Percentiles rank a stretch among this genome's conserved stretches.
Conservation (phyloP, 2,329 filamentous ascomycete species). For the Catunica adiposa region DNA sequence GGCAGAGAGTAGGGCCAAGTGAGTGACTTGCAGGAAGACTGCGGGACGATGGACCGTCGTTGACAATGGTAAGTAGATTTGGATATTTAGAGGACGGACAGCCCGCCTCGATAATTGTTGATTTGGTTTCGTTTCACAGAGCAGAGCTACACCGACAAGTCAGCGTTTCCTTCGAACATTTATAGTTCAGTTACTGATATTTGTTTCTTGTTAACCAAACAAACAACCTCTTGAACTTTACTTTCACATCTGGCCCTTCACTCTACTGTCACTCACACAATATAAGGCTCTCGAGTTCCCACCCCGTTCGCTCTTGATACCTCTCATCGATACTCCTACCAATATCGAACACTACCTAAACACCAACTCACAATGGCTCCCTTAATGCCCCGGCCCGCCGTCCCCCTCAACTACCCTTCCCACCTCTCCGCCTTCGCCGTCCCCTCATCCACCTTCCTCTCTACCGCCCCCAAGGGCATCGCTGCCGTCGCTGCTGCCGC, state of each 20-base stretch:
- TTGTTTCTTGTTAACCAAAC: too few relatives aligned
- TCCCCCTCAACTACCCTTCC: slow-evolving; percentile 14
- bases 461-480: slow-evolving; percentile 10
- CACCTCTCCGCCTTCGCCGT: slow-evolving; percentile 16
- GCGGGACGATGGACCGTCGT: background rate
- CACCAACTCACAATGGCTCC: slow-evolving; percentile 9
- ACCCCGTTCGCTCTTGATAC: too few relatives aligned
- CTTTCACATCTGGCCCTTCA: too few relatives aligned
- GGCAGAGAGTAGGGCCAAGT: background rate
- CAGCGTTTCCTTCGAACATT: too few relatives aligned
- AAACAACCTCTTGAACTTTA: too few relatives aligned
- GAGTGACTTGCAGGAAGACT: background rate
- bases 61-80: background rate
- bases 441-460: slow-evolving; percentile 15
- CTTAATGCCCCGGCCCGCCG: slow-evolving; percentile 12
- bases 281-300: too few relatives aligned
- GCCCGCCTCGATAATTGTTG: background rate
- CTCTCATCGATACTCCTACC: background rate
- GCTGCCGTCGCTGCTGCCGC: slow-evolving; percentile 21
- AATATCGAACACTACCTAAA: background rate
- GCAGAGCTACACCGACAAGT: background rate
- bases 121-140: background rate
- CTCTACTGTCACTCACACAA: too few relatives aligned
- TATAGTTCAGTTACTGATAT: too few relatives aligned
- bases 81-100: background rate